Percentiles rank a stretch among this genome's conserved stretches.
phyloP scores from a whole-genome alignment of 129 eudicot species.

The Flaveria sonorensis region DNA sequence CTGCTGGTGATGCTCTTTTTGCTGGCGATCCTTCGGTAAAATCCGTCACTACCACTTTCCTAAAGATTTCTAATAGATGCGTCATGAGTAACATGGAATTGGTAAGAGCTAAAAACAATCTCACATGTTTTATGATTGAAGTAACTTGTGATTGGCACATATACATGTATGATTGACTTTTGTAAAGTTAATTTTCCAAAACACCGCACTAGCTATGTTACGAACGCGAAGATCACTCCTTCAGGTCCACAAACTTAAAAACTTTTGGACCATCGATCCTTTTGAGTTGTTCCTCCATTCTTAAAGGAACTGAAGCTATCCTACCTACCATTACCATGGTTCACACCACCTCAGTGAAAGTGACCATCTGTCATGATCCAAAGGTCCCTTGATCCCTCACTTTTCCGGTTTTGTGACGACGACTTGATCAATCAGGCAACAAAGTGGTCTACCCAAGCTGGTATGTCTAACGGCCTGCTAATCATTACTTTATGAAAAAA shows the following conservation, averaged over 20 bases:
- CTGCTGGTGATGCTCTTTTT: no score
- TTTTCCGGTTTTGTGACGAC: slow-evolving; percentile 21
- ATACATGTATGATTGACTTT: neutral
- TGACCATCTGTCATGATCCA: slow-evolving; percentile 16
- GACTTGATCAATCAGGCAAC: slow-evolving; percentile 29
- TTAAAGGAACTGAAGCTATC: slow-evolving; percentile 11
- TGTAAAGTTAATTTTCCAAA: neutral
- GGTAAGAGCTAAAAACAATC: neutral
- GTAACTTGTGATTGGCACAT: neutral
- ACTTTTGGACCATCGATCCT: slow-evolving; percentile 12
- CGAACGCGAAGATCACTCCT: slow-evolving; percentile 19
- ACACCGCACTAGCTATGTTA: neutral
- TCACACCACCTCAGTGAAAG: slow-evolving; percentile 10
- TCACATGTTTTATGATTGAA: neutral
- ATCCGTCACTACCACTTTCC: no score
- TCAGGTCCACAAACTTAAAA: slow-evolving; percentile 8
- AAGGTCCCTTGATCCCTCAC: no score
- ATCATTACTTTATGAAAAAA: neutral
- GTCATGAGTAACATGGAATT: neutral
- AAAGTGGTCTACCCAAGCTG: slow-evolving; percentile 35
- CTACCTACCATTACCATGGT: slow-evolving; percentile 14
- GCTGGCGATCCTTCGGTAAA: no score
- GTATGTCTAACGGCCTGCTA: slow-evolving; percentile 9
- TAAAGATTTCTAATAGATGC: no score
- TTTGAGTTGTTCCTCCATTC: neutral